Evolutionary conservation across 768 basidiomycete genomes (phyloP).

Genomic region (Lentinula detonsa): DNA sequence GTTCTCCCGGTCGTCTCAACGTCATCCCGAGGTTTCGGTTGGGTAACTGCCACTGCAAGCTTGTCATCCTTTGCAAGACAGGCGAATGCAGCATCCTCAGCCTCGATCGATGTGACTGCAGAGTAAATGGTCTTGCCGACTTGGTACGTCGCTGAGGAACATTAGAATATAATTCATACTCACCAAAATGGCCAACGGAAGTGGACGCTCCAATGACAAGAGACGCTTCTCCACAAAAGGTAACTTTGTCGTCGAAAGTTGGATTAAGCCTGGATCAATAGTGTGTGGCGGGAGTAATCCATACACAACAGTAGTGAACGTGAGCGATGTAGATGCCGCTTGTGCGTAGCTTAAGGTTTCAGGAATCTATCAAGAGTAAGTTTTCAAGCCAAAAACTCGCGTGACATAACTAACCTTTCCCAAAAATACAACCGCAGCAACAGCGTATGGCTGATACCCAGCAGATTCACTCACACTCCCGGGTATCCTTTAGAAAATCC

Average conservation of each 20-base stretch:
- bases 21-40: too few relatives aligned
- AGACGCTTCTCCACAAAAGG: slow-evolving; percentile 35
- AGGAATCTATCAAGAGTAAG: slow-evolving; percentile 32
- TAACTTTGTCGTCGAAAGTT: slow-evolving; percentile 28
- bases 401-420: slow-evolving; percentile 26
- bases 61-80: not conserved
- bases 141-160: not conserved
- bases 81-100: not conserved
- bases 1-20: not conserved
- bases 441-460: slow-evolving; percentile 40
- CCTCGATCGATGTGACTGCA: not conserved
- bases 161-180: slow-evolving; percentile 5
- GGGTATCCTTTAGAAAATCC: too few relatives aligned
- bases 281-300: slow-evolving; percentile 38
- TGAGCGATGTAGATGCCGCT: slow-evolving; percentile 42
- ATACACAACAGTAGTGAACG: slow-evolving; percentile 39
- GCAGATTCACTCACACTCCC: slow-evolving; percentile 40
- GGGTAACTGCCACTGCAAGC: not conserved
- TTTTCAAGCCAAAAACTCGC: slow-evolving; percentile 6
- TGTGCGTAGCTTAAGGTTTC: slow-evolving; percentile 38
- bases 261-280: slow-evolving; percentile 33
- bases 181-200: slow-evolving; percentile 46
- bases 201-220: slow-evolving; percentile 42
- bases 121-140: not conserved
- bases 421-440: slow-evolving; percentile 31